phyloP scores from a whole-genome alignment of 176 grass and related monocot species.

The Ananas comosus region DNA sequence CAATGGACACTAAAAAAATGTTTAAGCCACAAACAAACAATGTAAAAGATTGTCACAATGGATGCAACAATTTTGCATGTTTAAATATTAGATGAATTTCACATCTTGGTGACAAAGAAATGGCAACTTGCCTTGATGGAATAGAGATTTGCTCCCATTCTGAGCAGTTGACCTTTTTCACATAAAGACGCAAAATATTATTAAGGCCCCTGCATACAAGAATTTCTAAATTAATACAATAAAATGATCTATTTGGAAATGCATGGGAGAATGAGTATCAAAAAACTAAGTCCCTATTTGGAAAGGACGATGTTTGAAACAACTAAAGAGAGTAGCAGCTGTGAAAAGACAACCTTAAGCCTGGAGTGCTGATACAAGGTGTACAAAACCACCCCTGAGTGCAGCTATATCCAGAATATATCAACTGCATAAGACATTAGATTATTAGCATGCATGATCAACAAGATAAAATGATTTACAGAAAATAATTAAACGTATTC shows the following conservation, averaged over 20 bases:
- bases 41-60: no score
- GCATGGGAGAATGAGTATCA: no score
- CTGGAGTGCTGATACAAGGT: conserved; percentile 66
- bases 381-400: conserved; percentile 97
- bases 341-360: conserved; percentile 44
- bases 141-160: conserved; percentile 83
- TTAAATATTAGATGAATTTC: no score
- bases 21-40: no score
- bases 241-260: background rate
- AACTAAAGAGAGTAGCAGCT: no score
- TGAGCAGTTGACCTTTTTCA: conserved; percentile 73
- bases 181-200: conserved; percentile 73
- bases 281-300: no score
- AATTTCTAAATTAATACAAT: conserved; percentile 19
- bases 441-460: background rate
- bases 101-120: background rate
- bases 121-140: conserved; percentile 60
- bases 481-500: background rate
- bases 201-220: conserved; percentile 67
- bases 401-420: conserved; percentile 91
- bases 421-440: conserved; percentile 40
- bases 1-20: no score
- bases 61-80: no score
- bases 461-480: background rate
- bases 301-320: no score